Percentiles rank a stretch among this genome's conserved stretches.
These are phyloP conservation scores for Aegle marmelos DNA, from an alignment of 345 rosid species.

Conservation along the genomic window DNA sequence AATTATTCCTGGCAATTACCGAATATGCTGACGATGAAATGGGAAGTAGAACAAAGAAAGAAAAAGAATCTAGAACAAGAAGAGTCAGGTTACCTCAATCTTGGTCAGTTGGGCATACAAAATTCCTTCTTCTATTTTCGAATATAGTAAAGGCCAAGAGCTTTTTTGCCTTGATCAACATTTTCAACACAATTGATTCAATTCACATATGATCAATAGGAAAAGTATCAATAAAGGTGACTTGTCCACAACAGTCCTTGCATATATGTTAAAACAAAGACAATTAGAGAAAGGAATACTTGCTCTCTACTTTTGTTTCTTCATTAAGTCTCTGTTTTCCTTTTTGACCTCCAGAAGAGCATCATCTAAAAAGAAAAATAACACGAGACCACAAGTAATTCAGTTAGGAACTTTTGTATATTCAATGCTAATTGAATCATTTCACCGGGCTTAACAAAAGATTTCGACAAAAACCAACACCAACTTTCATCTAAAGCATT, in stretches of 20 bases:
- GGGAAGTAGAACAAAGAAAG: too few relatives aligned
- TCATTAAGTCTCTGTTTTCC: constrained; percentile 63
- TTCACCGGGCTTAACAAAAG: background rate
- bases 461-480: background rate
- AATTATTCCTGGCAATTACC: constrained; percentile 52
- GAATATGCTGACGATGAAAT: background rate
- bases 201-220: too few relatives aligned
- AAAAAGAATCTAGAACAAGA: background rate
- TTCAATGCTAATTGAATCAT: background rate
- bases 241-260: too few relatives aligned
- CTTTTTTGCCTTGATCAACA: constrained; percentile 83
- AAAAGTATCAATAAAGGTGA: too few relatives aligned
- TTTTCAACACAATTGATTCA: too few relatives aligned
- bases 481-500: background rate
- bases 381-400: background rate
- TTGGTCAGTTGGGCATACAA: constrained; percentile 66
- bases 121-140: constrained; percentile 84
- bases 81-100: constrained; percentile 48
- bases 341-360: constrained; percentile 78
- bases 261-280: too few relatives aligned
- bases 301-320: constrained; percentile 65
- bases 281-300: too few relatives aligned
- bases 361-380: constrained; percentile 50
- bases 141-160: constrained; percentile 56
- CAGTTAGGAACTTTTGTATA: background rate